Conservation (phyloP, 129 eudicot species). For the Deinandra increscens region DNA sequence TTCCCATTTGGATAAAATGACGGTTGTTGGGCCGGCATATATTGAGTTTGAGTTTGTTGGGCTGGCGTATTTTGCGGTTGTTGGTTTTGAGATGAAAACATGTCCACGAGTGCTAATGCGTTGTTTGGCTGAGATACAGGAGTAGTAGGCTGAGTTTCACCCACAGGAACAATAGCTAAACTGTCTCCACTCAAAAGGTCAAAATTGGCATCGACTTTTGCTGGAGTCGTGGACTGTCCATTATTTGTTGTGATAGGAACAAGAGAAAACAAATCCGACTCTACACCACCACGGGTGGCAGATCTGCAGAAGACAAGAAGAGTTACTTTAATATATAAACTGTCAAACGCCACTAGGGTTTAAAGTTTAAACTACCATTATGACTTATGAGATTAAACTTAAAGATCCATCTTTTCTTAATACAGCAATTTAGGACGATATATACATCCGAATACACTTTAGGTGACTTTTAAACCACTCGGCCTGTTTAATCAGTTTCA, state of each 20-base stretch:
- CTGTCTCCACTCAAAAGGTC: constrained; percentile 94
- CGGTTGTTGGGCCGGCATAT: constrained; percentile 42
- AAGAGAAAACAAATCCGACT: constrained; percentile 43
- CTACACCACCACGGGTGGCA: constrained; percentile 36
- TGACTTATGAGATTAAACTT: not conserved
- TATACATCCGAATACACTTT: not conserved
- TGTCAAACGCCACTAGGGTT: not conserved
- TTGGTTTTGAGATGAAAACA: constrained; percentile 59
- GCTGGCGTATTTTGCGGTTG: constrained; percentile 31
- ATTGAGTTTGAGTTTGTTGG: constrained; percentile 46
- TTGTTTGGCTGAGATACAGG: constrained; percentile 60
- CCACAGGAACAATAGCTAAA: constrained; percentile 74
- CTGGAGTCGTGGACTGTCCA: constrained; percentile 41
- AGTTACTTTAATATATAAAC: not conserved
- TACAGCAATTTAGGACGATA: not conserved
- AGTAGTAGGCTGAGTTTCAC: constrained; percentile 59
- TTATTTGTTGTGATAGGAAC: constrained; percentile 48
- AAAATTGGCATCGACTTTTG: constrained; percentile 40
- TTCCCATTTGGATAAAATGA: constrained; percentile 53
- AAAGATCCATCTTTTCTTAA: not conserved
- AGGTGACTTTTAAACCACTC: not conserved
- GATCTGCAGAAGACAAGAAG: constrained; percentile 37
- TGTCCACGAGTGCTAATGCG: constrained; percentile 75
- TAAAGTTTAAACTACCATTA: too few relatives aligned
- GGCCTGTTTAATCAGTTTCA: not conserved